phyloP scores from a whole-genome alignment of 2,329 filamentous ascomycete genomes.

The Alternaria panax region DNA sequence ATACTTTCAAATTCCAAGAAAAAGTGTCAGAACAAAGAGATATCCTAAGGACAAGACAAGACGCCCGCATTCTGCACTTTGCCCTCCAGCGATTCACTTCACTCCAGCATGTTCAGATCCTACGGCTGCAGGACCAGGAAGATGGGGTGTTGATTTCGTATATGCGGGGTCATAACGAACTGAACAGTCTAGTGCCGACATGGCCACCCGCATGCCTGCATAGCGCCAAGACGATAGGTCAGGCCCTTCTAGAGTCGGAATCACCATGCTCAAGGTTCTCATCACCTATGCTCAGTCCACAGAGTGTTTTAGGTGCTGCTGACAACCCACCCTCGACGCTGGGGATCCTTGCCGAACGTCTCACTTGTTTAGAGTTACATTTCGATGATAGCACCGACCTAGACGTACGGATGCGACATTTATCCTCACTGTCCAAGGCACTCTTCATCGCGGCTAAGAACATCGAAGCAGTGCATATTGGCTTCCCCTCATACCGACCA shows the following conservation, averaged over 20 bases:
- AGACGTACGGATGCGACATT: constrained; percentile 63
- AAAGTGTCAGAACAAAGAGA: constrained; percentile 60
- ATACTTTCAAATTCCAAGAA: constrained; percentile 52
- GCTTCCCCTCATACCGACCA: constrained; percentile 66
- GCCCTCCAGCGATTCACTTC: constrained; percentile 64
- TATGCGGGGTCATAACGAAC: constrained; percentile 57
- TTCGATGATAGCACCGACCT: constrained; percentile 67
- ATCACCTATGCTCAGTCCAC: constrained; percentile 68
- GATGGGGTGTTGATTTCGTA: constrained; percentile 63
- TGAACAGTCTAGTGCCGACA: constrained; percentile 59
- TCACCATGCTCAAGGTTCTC: constrained; percentile 68
- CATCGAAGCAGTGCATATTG: constrained; percentile 69
- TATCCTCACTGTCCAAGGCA: constrained; percentile 64
- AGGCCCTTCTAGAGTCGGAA: constrained; percentile 63
- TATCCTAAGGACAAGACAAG: constrained; percentile 60
- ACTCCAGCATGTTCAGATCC: constrained; percentile 70
- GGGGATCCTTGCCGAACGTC: constrained; percentile 60
- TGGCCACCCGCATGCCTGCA: constrained; percentile 71
- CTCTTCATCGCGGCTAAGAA: constrained; percentile 67
- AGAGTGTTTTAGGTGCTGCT: constrained; percentile 62
- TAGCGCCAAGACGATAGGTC: constrained; percentile 65
- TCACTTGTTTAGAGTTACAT: constrained; percentile 69
- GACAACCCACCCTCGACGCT: constrained; percentile 58
- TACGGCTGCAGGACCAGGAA: constrained; percentile 67
- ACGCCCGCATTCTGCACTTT: constrained; percentile 61